Conservation (phyloP, 2,329 filamentous ascomycete species). For the Sclerotinia borealis region DNA sequence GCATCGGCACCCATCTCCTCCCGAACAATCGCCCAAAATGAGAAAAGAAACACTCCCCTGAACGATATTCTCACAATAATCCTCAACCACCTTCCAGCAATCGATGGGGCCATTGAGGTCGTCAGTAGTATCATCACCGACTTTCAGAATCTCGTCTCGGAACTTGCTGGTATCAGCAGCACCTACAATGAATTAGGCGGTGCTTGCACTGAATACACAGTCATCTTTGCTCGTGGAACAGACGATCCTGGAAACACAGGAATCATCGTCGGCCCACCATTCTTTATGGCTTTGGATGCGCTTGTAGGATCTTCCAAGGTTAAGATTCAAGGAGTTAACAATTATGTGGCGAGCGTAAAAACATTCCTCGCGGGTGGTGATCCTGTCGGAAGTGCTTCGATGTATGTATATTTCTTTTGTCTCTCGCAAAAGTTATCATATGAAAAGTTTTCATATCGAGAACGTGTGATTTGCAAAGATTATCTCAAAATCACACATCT, state of each 20-base stretch:
- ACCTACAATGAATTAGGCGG: constrained; percentile 27
- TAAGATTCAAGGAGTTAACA: constrained; percentile 30
- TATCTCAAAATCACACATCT: neutral
- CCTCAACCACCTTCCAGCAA: constrained; percentile 22
- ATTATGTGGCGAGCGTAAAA: constrained; percentile 30
- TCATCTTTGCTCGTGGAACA: constrained; percentile 45
- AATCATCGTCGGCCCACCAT: constrained; percentile 31
- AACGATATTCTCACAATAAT: constrained; percentile 25
- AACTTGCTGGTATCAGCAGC: constrained; percentile 20
- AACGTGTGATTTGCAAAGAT: neutral
- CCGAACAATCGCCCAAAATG: neutral
- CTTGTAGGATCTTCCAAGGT: constrained; percentile 18
- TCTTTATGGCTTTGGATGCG: constrained; percentile 27
- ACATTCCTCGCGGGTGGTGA: constrained; percentile 28
- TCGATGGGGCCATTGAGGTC: constrained; percentile 19
- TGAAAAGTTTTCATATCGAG: neutral
- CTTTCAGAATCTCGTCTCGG: constrained; percentile 22
- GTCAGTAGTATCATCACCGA: constrained; percentile 20
- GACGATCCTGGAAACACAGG: constrained; percentile 44
- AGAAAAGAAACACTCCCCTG: constrained; percentile 19
- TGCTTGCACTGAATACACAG: constrained; percentile 32
- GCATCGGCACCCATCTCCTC: constrained; percentile 13
- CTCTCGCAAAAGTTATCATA: neutral
- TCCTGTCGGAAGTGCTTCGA: constrained; percentile 22
- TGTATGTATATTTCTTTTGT: constrained; percentile 18